Base-by-base conservation (phyloP, 2,329 filamentous ascomycete species). In the Hypocrella siamensis region DNA sequence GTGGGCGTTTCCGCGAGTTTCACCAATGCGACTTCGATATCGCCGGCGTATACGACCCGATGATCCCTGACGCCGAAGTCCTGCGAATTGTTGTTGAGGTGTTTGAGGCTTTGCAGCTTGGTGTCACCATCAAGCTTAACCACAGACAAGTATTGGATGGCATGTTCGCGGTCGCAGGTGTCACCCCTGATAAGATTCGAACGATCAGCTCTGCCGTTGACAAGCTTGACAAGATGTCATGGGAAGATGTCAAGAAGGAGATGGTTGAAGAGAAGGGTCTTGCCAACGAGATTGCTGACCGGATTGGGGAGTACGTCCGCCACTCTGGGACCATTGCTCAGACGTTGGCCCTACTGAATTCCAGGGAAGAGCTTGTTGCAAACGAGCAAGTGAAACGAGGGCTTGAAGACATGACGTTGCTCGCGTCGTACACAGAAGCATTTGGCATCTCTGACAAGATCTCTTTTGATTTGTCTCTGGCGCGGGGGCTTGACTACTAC, bases 1-100 rank as follows among this genome's bases (percentile, higher is more conserved):
- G 92, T 53, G 88, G 86, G 31, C 75, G 86, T 33, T 90, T 93
- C 79, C 73, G 88, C 48, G 88, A 94, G 58, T 93, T 93, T 57
- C 93, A 92, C 61, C 86, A 94, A 57, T 94, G 86, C 61, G 88
- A 96, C 58, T 92, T 94, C 49, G 86, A 94, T 52, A 88, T 94
- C 57, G 86, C 86, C 10, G 85, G 86, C 38, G 64, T 61, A 26
- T 92, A 84, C 60, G 88, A 93, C 51, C 59, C 82, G 33, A 93
- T 94, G 85, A 69, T 93, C 17, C 83, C 86, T 35, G 88, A 94
- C 49, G 81, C 85, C 24, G 86, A 94, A 59, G 79, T 93, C 36
- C 60, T 96, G 44, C 70, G 79, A 35, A 85, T 94, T 42, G 72
- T 82, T 34, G 75, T 73, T 45, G 85, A 94, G 51, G 79, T 93